Evolutionary conservation across 202 grass and related monocot genomes (phyloP), one percentile per base, ranked within the genome.

Genomic region (Brachypodium distachyon): DNA sequence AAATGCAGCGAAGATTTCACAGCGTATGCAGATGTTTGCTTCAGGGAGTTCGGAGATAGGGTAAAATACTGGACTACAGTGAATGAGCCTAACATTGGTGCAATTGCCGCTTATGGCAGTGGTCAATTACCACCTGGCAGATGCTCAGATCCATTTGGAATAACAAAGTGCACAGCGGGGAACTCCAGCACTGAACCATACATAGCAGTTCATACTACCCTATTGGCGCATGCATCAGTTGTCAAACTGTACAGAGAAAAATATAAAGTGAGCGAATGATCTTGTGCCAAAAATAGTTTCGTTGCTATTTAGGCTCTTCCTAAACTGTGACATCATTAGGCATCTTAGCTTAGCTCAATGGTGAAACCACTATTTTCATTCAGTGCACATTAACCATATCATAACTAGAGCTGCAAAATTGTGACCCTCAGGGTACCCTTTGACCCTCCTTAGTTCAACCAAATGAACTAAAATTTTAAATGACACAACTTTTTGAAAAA

Each of bases 151-250:
- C 77, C 63, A 7, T 80, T 80, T 70, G 77, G 77, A 9, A 1
- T 46, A 7, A 32, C 23, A 27, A 82, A 82, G 37, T 89, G 81
- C 21, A 33, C 50, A 0, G 39, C 29, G 9, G 82, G 87, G 0
- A 81, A 89, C 68, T 89, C 87, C 57, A 85, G 71, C 9, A 59
- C 42, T 5, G 87, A 89, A 37, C 87, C 78, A 6, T 89, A 85
- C 9, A 25, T 85, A 38, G 78, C n/a, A 17, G 39, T 68, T 33
- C 87, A 85, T 73, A 85, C 85, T 60, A 9, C 22, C 8, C 36
- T 89, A 29, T 28, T 85, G 5, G 57, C 78, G 1, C 82, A 89
- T 74, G 82, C 78, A 8, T 69, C 82, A 10, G 78, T 53, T 44
- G 72, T 67, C 25, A 78, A 31, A 67, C 69, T 89, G 1, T 89